Evolutionary conservation across 305 asterid genomes (phyloP), one percentile per base, ranked within the genome.

Genomic region (Fraxinus sp.): DNA sequence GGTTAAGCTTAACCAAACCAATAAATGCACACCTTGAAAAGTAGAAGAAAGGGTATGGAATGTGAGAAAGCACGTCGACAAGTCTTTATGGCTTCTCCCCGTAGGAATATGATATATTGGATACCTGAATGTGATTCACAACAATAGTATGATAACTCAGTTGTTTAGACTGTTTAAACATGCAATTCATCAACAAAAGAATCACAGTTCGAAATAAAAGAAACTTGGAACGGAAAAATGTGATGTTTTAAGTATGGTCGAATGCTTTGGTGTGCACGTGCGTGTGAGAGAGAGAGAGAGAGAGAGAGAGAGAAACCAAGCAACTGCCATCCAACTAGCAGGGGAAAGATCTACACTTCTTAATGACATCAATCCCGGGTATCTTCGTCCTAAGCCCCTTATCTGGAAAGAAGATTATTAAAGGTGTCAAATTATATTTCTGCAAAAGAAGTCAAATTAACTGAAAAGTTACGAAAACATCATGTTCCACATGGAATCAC

Each of bases 321-420:
- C 99, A 77, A 96, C 94, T 0, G 99, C 94, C 97, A 96, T 89
- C 99, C 99, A 96, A 91, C 98, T 94, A 77, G 98, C 98, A 0
- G 98, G 98, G 36, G 98, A 95, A 89, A 95, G 97, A 83, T 95
- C 98, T 13, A 95, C 98, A 80, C 97, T 94, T 91, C 92, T 91
- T 92, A 95, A 86, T 14, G 98, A 90, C 98, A 89, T 91, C 79
- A 95, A 86, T 77, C 98, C 97, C 0, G 97, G 97, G 87, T 87
- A 88, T 85, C 91, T 89, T 88, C 87, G 93, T 28, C 94, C 89
- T 84, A 94, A 89, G 86, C 88, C 87, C 85, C 87, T 80, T 78
- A 94, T 89, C 99, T 96, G 92, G 82, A 75, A 87, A 74, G 26
- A 79, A 78, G 77, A 30, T 26, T 75, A 77, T 39, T 80, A 75